A percentile compares a stretch with the other conserved stretches of the same genome.
phyloP scores from a whole-genome alignment of 331 rosid genomes.

The Spiraea crenata region DNA sequence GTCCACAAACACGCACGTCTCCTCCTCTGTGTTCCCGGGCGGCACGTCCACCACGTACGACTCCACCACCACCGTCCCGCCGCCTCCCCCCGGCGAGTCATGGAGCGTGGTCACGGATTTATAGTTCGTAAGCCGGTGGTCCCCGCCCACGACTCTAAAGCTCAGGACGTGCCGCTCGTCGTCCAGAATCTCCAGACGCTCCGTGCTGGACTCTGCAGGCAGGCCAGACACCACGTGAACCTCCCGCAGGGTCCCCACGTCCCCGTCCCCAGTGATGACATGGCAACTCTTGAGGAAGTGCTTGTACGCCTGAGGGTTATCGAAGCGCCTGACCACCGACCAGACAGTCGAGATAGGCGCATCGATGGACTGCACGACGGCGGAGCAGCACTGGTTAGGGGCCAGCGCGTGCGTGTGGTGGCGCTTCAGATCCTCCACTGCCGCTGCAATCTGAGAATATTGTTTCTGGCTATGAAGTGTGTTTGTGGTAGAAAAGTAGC shows the following conservation, averaged over 20 bases:
- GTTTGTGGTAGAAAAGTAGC: slow-evolving; percentile 39
- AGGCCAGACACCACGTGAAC: slow-evolving; percentile 83
- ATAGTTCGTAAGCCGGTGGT: slow-evolving; percentile 81
- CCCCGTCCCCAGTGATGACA: slow-evolving; percentile 54
- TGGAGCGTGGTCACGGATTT: slow-evolving; percentile 87
- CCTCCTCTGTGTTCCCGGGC: slow-evolving; percentile 79
- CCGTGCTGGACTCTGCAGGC: slow-evolving; percentile 87
- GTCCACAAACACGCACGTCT: slow-evolving; percentile 81
- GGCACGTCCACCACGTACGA: slow-evolving; percentile 89
- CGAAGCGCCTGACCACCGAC: slow-evolving; percentile 84
- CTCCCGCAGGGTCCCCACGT: slow-evolving; percentile 76
- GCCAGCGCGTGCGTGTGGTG: slow-evolving; percentile 54
- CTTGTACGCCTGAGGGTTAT: slow-evolving; percentile 87
- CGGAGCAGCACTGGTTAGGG: slow-evolving; percentile 71
- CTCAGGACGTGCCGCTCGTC: slow-evolving; percentile 88
- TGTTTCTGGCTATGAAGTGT: slow-evolving; percentile 27
- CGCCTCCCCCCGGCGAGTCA: slow-evolving; percentile 22
- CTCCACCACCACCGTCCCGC: slow-evolving; percentile 72
- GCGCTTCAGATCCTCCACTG: slow-evolving; percentile 31
- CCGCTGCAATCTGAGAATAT: neutral
- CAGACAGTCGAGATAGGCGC: slow-evolving; percentile 71
- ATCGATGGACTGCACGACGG: slow-evolving; percentile 55
- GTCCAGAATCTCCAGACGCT: slow-evolving; percentile 87
- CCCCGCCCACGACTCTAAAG: slow-evolving; percentile 91
- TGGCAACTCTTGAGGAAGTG: slow-evolving; percentile 89